Evolutionary conservation across 805 yeast genomes (phyloP), one percentile per base, ranked within the genome.

Genomic region (Metschnikowia drakensbergensis): DNA sequence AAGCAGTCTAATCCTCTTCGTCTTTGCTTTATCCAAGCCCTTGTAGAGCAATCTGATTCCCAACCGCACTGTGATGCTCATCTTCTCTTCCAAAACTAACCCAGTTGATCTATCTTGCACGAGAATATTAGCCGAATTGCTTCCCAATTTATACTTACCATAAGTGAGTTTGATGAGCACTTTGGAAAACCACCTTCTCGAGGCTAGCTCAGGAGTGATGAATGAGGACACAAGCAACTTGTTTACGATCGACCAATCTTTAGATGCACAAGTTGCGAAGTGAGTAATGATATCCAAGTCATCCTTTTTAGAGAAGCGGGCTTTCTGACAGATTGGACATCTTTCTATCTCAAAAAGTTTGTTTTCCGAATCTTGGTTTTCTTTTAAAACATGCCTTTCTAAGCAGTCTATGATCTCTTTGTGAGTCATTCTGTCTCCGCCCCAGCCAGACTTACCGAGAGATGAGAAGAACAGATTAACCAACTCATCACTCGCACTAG

Each of bases 91-190:
- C 60, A 86, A 66, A n/a, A 92, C 81, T 40, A 88, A 77, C 0
- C 99, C 99, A 0, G 97, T 84, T 13, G 78, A 73, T 52, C 99
- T 75, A 63, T 94, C 97, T 64, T 94, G 98, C 2, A 92, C 97
- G 43, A 94, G 71, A 29, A 94, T 92, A 61, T 92, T 92, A 7
- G 97, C 99, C 42, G 95, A 89, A 61, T 92, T 88, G 36, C 73
- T 63, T 2, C 97, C 97, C 33, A 92, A 67, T 42, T 83, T 82
- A 62, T 90, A 86, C 58, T 86, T 86, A 0, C 99, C 99, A 61
- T 88, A 90, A 0, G 94, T 88, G 41, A 94, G 69, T 60, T 89
- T 91, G 43, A 90, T 85, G 48, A 91, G 70, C 3, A 87, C 79
- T 58, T 86, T 89, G 3, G 91, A 77, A 60, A 86, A 88, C 98